Base-by-base conservation (phyloP, 371 early-diverging fungal species). In the Syncephalastrum contaminatum region DNA sequence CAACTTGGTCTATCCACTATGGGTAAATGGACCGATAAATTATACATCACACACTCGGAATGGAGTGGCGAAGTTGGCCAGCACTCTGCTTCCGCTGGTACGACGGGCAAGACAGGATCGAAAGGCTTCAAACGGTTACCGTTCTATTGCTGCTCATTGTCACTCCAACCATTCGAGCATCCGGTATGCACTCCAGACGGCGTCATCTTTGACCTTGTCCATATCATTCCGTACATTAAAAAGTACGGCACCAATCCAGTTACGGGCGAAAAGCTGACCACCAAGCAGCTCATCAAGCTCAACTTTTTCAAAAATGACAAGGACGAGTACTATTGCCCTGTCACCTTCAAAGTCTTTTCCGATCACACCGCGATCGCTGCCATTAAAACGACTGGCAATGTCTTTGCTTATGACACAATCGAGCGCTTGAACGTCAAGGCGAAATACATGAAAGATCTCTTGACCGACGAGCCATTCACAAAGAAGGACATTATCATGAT, bases 331-430 rank as follows among this genome's bases (percentile, higher is more conserved):
- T 83, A 89, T 50, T 94, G 95, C 65, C 97, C 98, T 5, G 88
- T 96, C 50, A 92, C 97, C 1, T 89, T 86, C 59, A 90, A 92
- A 60, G 88, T 84, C 7, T 93, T 98, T 64, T 87, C 85, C 20
- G 92, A 91, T 52, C 84, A 90, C 64, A 88, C 96, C 0, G 91
- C 93, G 43, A 96, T 97, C 58, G 96, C 92, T 2, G 95, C 94
- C 39, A 87, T 94, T 67, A 85, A 80, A 48, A 76, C 89, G 1
- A 85, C 91, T 6, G 97, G 97, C 50, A 88, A 96, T 48, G 97
- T 97, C 1, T 97, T 86, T 74, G 82, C 92, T 2, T 93, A 79
- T 60, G 93, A 93, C 40, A 89, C 95, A 0, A 79, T 98, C 48
- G 92, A 95, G 49, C 76, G 88, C 61, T 77, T 97, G 24, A 95